Percentiles rank a stretch among this genome's conserved stretches.
phyloP scores from a whole-genome alignment of 129 eudicot species.

The Erigeron canadensis region DNA sequence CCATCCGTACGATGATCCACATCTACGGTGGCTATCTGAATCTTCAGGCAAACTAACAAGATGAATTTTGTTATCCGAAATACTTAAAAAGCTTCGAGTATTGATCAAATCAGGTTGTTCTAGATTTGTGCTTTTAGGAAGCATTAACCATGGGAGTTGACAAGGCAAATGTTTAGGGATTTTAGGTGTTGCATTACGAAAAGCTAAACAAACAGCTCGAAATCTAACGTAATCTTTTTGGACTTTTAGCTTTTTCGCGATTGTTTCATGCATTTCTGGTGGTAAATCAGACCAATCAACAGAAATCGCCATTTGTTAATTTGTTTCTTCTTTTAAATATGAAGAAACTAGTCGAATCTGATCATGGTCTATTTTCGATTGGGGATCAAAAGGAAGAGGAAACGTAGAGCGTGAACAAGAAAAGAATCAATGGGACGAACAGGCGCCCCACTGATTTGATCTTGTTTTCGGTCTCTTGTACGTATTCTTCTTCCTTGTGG shows the following conservation, averaged over 20 bases:
- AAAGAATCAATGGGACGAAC: conserved; percentile 32
- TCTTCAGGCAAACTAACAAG: conserved; percentile 48
- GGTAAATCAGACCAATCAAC: conserved; percentile 70
- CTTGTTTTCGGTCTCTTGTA: conserved; percentile 21
- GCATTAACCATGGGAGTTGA: conserved; percentile 75
- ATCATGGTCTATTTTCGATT: neutral
- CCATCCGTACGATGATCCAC: conserved; percentile 85
- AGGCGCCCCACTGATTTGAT: conserved; percentile 44
- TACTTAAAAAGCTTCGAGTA: conserved; percentile 41
- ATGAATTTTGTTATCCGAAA: conserved; percentile 38
- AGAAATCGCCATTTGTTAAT: conserved; percentile 19
- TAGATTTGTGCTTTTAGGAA: conserved; percentile 42
- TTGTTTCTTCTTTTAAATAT: neutral
- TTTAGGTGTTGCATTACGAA: conserved; percentile 44
- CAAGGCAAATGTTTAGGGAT: conserved; percentile 49
- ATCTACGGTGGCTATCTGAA: conserved; percentile 50
- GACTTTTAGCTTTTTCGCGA: conserved; percentile 39
- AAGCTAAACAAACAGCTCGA: conserved; percentile 57
- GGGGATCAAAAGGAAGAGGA: conserved; percentile 25
- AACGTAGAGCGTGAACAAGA: conserved; percentile 31
- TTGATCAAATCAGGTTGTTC: conserved; percentile 28
- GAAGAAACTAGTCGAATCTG: conserved; percentile 16
- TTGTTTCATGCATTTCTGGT: conserved; percentile 50
- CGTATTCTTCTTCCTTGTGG: conserved; percentile 31
- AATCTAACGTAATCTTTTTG: conserved; percentile 57